Conservation (phyloP, 495 filamentous ascomycete species). For the Chaetomium tenue region DNA sequence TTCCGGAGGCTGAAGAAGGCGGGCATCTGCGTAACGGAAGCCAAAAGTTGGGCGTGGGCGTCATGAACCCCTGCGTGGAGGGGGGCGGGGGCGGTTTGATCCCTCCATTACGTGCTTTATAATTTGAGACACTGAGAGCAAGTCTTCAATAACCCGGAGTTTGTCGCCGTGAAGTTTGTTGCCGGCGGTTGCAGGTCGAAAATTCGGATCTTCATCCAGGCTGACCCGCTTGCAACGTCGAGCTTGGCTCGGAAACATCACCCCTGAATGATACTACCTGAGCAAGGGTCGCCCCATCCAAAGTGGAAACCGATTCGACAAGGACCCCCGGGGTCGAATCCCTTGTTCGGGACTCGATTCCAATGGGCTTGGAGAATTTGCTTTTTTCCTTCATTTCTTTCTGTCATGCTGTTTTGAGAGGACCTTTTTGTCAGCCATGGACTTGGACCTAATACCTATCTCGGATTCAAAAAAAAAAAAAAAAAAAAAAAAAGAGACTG, state of each 20-base stretch:
- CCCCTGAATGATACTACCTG: constrained; percentile 18
- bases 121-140: not conserved
- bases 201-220: constrained; percentile 11
- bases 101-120: not conserved
- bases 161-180: not conserved
- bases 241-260: constrained; percentile 21
- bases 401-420: not conserved
- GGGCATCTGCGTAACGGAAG: not conserved
- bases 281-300: constrained; percentile 1
- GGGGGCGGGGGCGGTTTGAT: too few species aligned
- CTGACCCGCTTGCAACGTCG: constrained; percentile 8
- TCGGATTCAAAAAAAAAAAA: too few species aligned
- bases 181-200: not conserved
- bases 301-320: constrained; percentile 20
- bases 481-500: too few species aligned
- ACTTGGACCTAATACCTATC: too few species aligned
- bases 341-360: constrained; percentile 15
- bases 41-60: not conserved
- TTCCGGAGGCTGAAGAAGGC: not conserved
- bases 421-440: not conserved
- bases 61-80: not conserved
- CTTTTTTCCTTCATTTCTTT: constrained; percentile 21
- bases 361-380: constrained; percentile 21
- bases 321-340: constrained; percentile 4
- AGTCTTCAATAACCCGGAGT: not conserved